Conservation (phyloP, 805 yeast genomes). For the Kockiozyma suomiensis region DNA sequence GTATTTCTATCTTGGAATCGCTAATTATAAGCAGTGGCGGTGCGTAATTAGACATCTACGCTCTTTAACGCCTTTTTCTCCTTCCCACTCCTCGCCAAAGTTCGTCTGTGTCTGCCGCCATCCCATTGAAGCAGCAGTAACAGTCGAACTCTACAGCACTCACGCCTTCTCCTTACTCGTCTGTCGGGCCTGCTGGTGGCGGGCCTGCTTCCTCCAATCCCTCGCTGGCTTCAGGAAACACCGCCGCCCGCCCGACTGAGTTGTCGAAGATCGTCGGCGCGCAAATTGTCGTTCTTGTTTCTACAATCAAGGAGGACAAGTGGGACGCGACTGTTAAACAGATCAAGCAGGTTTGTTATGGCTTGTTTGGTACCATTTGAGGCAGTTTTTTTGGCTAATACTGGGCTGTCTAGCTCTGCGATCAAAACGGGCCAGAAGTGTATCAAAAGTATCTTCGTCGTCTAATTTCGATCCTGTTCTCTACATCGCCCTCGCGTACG, state of each 20-base stretch:
- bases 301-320: slow-evolving; percentile 49
- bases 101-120: slow-evolving; percentile 14
- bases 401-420: slow-evolving; percentile 42
- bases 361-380: not conserved
- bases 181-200: slow-evolving; percentile 17
- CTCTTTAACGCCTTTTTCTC: slow-evolving; percentile 7
- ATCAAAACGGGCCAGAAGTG: slow-evolving; percentile 43
- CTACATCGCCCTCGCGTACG: slow-evolving; percentile 28
- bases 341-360: slow-evolving; percentile 46
- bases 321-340: slow-evolving; percentile 48
- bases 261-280: slow-evolving; percentile 48
- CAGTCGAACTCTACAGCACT: slow-evolving; percentile 8
- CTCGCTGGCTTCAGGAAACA: slow-evolving; percentile 15
- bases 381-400: not conserved
- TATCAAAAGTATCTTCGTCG: slow-evolving; percentile 43
- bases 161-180: slow-evolving; percentile 12
- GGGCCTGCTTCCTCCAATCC: slow-evolving; percentile 16
- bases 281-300: slow-evolving; percentile 57
- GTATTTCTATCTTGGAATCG: too few relatives aligned
- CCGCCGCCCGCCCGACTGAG: slow-evolving; percentile 31
- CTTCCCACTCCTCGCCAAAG: not conserved
- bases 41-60: slow-evolving; percentile 4
- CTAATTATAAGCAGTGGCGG: too few relatives aligned
- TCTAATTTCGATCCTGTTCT: slow-evolving; percentile 36
- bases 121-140: slow-evolving; percentile 4